Base-by-base conservation (phyloP, 805 yeast genomes). In the Candida nitratophila region DNA sequence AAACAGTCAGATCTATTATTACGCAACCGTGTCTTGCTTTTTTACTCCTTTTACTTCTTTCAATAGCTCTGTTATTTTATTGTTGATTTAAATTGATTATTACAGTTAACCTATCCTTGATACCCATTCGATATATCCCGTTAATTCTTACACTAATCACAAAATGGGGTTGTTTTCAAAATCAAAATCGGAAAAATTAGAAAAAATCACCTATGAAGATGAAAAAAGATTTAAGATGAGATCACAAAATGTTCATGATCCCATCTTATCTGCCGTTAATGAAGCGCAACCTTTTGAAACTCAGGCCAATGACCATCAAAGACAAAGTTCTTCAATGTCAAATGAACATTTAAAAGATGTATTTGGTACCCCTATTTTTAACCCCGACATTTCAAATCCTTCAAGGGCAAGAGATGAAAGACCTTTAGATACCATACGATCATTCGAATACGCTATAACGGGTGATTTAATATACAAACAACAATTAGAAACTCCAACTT, bases 231-330 rank as follows among this genome's bases (percentile, higher is more conserved):
- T 77, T 54, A 83, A 83, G 56, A 70, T 77, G 54, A 76, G 85
- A 54, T 73, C 88, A 1, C 81, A 79, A 35, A 77, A 83, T 44
- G 79, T 83, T 29, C 87, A 84, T 53, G 97, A 89, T 66, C 97
- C 96, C n/a, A 82, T 93, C 47, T 69, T 93, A 49, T 75, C 83
- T 32, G 99, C 99, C 3, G 95, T 93, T 39, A 89, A 85, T 59
- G 98, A 91, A 64, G 91, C 84, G 9, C 98, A 93, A 69, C 99
- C 99, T 9, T 93, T 87, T 61, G 96, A 93, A 65, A 77, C 76
- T 59, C 55, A 61, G 50, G 57, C 70, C 68, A 63, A 61, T 44
- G 54, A 52, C 24, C 70, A 65, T 45, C 60, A 59, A 37, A 57
- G 69, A 55, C 57, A 50, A 41, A 52, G 64, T 8, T 63, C 68